A percentile compares a stretch with the other conserved stretches of the same genome.
Evolutionary conservation across 2,329 filamentous ascomycete species (phyloP).

Genomic region (Endocalyx cinctus): DNA sequence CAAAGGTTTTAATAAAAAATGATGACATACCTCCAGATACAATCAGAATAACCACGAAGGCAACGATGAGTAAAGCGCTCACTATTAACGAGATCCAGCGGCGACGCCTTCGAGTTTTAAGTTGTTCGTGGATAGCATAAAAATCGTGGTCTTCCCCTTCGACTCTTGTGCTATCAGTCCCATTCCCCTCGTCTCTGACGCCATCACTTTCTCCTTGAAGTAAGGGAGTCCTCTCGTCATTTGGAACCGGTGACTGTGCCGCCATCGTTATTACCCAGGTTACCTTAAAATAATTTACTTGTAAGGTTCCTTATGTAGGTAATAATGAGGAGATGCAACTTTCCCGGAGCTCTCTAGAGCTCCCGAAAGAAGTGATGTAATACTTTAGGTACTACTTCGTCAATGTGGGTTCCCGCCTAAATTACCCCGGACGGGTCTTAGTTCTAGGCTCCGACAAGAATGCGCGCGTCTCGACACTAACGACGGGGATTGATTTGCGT

Average conservation of each 20-base stretch:
- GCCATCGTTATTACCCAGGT: not conserved
- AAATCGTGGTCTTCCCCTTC: not conserved
- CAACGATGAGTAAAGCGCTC: conserved; percentile 22
- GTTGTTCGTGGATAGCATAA: conserved; percentile 9
- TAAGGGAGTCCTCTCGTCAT: conserved; percentile 1
- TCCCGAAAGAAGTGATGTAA: too few relatives aligned
- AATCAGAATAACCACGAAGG: conserved; percentile 24
- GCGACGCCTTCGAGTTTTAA: conserved; percentile 21
- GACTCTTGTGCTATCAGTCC: not conserved
- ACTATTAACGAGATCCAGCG: conserved; percentile 26
- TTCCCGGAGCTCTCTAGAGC: too few relatives aligned
- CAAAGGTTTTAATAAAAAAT: too few relatives aligned
- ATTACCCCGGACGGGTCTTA: too few relatives aligned
- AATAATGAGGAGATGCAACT: too few relatives aligned
- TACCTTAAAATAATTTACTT: not conserved
- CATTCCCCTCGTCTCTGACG: conserved; percentile 6
- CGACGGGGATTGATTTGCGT: too few relatives aligned
- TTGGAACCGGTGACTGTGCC: not conserved
- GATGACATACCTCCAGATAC: conserved; percentile 26
- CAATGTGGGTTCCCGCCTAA: too few relatives aligned
- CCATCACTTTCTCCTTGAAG: conserved; percentile 4
- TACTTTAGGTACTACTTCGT: too few relatives aligned
- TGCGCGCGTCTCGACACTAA: too few relatives aligned
- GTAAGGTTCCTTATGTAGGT: too few relatives aligned
- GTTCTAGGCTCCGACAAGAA: too few relatives aligned